These are phyloP conservation scores for Hypoxylon sp. DNA, from an alignment of 2,329 filamentous ascomycete species.

Conservation along the genomic window DNA sequence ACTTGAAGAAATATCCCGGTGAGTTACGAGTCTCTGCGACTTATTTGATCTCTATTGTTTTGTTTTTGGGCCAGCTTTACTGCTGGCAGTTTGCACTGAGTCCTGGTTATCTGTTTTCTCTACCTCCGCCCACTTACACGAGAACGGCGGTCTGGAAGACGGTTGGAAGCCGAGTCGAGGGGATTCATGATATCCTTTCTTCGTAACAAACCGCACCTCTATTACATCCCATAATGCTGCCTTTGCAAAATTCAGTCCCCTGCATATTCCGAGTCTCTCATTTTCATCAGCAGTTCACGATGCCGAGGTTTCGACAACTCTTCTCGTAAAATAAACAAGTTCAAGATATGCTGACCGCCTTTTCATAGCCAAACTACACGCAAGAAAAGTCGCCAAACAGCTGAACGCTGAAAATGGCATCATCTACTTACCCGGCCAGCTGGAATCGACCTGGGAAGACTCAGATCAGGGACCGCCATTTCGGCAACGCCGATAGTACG, in stretches of 20 bases:
- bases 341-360: conserved; percentile 12
- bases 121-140: background rate
- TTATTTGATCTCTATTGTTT: background rate
- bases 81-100: conserved; percentile 4
- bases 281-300: background rate
- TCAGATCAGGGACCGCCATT: conserved; percentile 65
- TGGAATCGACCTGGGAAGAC: conserved; percentile 61
- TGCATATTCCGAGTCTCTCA: background rate
- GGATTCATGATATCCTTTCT: background rate
- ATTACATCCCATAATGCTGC: conserved; percentile 2
- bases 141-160: background rate
- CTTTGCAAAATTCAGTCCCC: background rate
- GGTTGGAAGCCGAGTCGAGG: background rate
- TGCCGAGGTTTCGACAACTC: background rate
- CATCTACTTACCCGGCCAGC: conserved; percentile 63
- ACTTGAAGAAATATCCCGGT: conserved; percentile 48
- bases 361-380: conserved; percentile 61
- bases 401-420: conserved; percentile 59
- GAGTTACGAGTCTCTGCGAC: conserved; percentile 28
- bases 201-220: background rate
- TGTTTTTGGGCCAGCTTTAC: conserved; percentile 1
- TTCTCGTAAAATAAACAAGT: background rate
- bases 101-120: background rate
- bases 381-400: conserved; percentile 62
- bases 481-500: conserved; percentile 66